phyloP scores from a whole-genome alignment of 345 rosid genomes.

The Moricandia moricandioides region DNA sequence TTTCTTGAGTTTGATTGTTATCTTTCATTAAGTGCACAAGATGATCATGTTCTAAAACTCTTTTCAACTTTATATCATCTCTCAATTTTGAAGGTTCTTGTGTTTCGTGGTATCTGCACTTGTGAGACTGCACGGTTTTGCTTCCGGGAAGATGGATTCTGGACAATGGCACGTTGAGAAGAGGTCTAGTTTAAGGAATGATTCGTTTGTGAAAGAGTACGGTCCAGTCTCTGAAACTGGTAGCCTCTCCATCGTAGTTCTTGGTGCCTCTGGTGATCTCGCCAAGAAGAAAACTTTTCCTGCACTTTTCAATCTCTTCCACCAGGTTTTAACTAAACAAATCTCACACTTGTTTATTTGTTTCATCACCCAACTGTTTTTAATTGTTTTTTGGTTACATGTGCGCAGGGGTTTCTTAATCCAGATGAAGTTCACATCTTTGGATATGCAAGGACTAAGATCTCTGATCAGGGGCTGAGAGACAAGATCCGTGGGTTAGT shows the following conservation, averaged over 20 bases:
- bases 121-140: not conserved
- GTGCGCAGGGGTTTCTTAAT: conserved; percentile 73
- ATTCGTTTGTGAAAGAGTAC: conserved; percentile 45
- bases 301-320: conserved; percentile 91
- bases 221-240: conserved; percentile 66
- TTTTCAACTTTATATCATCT: no score
- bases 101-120: not conserved
- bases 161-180: conserved; percentile 68
- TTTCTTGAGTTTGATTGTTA: no score
- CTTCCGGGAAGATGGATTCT: conserved; percentile 44
- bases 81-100: not conserved
- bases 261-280: conserved; percentile 99
- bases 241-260: conserved; percentile 79
- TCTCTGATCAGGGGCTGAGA: conserved; percentile 86
- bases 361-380: not conserved
- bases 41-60: not conserved
- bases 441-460: conserved; percentile 95
- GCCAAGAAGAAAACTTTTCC: conserved; percentile 99
- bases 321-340: conserved; percentile 46
- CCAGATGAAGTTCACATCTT: conserved; percentile 81
- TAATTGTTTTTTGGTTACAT: not conserved
- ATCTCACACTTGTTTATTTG: not conserved
- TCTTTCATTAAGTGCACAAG: no score
- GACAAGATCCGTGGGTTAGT: conserved; percentile 67
- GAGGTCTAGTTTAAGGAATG: conserved; percentile 51